These are phyloP conservation scores for Paramecium sonneborni DNA, from an alignment of 73 alveolate genomes.

Conservation along the genomic window DNA sequence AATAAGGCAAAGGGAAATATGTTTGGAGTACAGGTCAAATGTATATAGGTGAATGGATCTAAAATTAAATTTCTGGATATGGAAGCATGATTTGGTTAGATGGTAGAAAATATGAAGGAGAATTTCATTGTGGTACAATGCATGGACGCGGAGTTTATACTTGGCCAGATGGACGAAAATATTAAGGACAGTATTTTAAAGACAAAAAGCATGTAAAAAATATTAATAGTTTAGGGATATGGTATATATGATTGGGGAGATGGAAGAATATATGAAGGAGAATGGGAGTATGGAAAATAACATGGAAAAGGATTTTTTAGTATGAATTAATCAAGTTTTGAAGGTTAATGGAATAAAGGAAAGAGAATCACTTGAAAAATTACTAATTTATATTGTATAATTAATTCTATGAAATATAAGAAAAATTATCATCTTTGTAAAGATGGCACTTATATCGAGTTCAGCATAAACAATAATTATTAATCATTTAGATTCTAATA, in stretches of 20 bases:
- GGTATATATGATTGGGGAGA: constrained; percentile 59
- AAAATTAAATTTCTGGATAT: constrained; percentile 62
- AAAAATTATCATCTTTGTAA: background rate
- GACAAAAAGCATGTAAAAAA: constrained; percentile 43
- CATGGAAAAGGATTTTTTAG: constrained; percentile 77
- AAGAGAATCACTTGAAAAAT: constrained; percentile 9
- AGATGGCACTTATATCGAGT: background rate
- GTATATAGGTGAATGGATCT: constrained; percentile 57
- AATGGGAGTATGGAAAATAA: constrained; percentile 77
- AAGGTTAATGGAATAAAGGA: constrained; percentile 76
- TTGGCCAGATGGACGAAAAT: constrained; percentile 56
- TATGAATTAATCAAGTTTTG: constrained; percentile 55
- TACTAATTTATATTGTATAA: background rate
- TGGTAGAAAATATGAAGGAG: constrained; percentile 67
- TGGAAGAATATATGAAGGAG: constrained; percentile 70
- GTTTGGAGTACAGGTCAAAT: constrained; percentile 55
- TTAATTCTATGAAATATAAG: background rate
- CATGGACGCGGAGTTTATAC: constrained; percentile 54
- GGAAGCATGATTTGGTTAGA: constrained; percentile 62
- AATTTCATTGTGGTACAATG: constrained; percentile 37
- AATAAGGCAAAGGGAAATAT: constrained; percentile 66
- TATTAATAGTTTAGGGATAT: background rate
- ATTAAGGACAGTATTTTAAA: constrained; percentile 42
- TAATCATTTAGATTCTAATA: background rate
- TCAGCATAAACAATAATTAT: background rate